Conservation (phyloP, 345 rosid species). For the Populus ilicifolia region DNA sequence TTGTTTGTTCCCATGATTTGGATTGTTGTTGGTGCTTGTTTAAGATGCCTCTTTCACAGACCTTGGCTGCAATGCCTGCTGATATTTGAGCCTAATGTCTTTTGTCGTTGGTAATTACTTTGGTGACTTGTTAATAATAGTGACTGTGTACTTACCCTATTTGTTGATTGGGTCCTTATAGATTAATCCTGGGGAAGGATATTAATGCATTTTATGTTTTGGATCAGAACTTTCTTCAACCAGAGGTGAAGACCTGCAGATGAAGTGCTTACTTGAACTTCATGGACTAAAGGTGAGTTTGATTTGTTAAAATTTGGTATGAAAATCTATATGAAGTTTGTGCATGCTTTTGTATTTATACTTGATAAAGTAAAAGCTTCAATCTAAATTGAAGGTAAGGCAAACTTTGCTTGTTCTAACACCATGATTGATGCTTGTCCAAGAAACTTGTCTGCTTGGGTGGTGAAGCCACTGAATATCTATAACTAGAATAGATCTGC, state of each 20-base stretch:
- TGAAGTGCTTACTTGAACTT: constrained; percentile 86
- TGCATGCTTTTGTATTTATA: not conserved
- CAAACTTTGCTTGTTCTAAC: not conserved
- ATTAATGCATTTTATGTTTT: constrained; percentile 23
- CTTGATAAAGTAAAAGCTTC: not conserved
- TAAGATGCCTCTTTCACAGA: not conserved
- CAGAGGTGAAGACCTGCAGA: constrained; percentile 89
- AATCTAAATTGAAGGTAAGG: not conserved
- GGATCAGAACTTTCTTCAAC: constrained; percentile 77
- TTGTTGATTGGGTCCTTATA: not conserved
- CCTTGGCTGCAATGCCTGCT: not conserved
- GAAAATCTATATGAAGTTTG: not conserved
- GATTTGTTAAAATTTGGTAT: not conserved
- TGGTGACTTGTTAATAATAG: not conserved
- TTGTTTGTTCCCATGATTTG: not conserved
- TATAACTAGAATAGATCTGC: not conserved
- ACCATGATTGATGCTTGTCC: not conserved
- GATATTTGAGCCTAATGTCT: not conserved
- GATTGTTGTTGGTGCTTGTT: not conserved
- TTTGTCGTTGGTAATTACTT: not conserved
- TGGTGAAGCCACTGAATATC: not conserved
- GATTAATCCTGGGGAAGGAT: not conserved
- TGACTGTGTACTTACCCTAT: not conserved
- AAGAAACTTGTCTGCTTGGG: not conserved
- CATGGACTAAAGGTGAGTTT: constrained; percentile 79